Base-by-base conservation (phyloP, 2,329 filamentous ascomycete genomes). In the Aplosporella prunicola region DNA sequence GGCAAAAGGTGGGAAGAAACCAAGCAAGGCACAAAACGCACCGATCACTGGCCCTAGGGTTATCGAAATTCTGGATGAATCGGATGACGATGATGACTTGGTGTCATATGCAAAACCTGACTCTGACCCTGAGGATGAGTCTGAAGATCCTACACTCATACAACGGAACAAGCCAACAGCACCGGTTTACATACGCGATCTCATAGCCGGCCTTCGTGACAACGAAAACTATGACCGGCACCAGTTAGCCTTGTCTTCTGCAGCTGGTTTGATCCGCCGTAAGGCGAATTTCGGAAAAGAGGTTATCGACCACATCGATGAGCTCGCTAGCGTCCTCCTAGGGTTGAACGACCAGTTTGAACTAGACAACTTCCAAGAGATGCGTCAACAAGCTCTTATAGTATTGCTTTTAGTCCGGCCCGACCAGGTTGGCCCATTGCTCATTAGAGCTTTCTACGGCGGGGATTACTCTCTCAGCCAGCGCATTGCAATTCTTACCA, bases 401-500 rank as follows among this genome's bases (percentile, higher is more conserved):
- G 82, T 88, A 0, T 62, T 94, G 6, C 66, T 94, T 0, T 69
- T 91, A 2, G 79, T 84, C 1, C 76, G 83, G 45, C 85, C 91
- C 0, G 65, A 74, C 32, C 70, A 74, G 35, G 85, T 95, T 74
- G 88, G 78, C 0, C 82, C 77, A 10, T 93, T 85, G 81, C 84
- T 93, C 41, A 78, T 82, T 3, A 77, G 79, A 40, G 81, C 82
- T 0, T 93, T 91, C 55, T 96, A 95, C 55, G 80, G 86, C 27
- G 88, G 88, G 11, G 91, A 98, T 54, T 88, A 91, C 58, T 94
- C 88, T 0, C 66, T 96, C 24, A 75, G 80, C 0, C 89, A 96
- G 56, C 74, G 91, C 25, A 83, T 82, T 6, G 76, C 82, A 0
- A 71, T 96, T 24, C 77, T 98, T 35, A 80, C 85, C 14, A 79